Conservation (phyloP, 176 grass and related monocot genomes). For the Pharus latifolius region DNA sequence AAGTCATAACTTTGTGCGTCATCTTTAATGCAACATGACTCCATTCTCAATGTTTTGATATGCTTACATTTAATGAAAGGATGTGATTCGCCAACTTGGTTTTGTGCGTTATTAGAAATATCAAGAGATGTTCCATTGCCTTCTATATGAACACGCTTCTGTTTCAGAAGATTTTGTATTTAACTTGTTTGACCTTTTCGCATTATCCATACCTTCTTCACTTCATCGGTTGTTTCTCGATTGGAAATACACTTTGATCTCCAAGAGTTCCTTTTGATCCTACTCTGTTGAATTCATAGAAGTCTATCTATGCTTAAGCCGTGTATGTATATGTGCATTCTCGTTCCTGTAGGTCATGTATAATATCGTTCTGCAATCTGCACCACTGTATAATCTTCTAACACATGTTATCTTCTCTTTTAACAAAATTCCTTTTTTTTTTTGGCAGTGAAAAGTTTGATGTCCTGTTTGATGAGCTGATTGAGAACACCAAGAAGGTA, state of each 20-base stretch:
- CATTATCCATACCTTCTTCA: no score
- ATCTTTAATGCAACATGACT: not conserved
- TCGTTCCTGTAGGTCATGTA: not conserved
- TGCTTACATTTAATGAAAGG: not conserved
- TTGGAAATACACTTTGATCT: no score
- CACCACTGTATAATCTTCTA: not conserved
- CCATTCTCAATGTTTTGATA: not conserved
- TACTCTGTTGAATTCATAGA: not conserved
- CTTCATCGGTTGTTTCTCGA: no score
- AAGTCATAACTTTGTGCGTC: conserved; percentile 25
- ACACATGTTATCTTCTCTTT: not conserved
- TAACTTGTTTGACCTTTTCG: no score
- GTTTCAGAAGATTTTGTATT: no score
- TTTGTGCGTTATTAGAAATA: not conserved
- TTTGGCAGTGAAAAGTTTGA: conserved; percentile 55
- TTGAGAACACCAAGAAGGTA: conserved; percentile 70
- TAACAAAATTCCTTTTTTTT: not conserved
- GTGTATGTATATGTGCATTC: not conserved
- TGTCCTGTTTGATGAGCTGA: conserved; percentile 58
- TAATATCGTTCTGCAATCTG: no score
- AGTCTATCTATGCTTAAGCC: not conserved
- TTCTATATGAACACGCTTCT: not conserved
- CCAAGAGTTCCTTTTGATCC: no score
- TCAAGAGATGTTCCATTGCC: not conserved
- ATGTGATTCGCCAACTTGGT: not conserved